phyloP scores from a whole-genome alignment of 306 rosid species.

The Casuarina cunninghamiana region DNA sequence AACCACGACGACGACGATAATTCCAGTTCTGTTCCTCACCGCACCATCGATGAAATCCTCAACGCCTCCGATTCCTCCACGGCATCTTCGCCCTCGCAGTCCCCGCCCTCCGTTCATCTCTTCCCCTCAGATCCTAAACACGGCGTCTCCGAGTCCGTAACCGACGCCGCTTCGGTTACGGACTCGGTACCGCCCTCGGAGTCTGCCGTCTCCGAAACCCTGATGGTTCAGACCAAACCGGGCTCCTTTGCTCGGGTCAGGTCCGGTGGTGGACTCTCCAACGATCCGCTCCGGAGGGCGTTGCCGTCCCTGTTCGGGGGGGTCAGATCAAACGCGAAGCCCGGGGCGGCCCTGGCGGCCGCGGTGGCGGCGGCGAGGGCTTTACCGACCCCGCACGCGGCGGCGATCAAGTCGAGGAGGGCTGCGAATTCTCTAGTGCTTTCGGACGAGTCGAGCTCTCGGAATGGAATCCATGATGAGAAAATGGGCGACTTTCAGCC shows the following conservation, averaged over 20 bases:
- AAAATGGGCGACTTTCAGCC: conserved; percentile 25
- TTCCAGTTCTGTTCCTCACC: conserved; percentile 46
- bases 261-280: conserved; percentile 39
- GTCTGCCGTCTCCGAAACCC: conserved; percentile 13
- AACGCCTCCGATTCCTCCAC: conserved; percentile 73
- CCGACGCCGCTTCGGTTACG: conserved; percentile 21
- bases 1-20: conserved; percentile 12
- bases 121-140: conserved; percentile 26
- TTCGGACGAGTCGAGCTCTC: conserved; percentile 37
- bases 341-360: conserved; percentile 92
- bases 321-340: conserved; percentile 74
- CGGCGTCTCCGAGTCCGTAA: conserved; percentile 9
- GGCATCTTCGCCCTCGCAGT: conserved; percentile 49
- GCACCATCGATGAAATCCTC: conserved; percentile 84
- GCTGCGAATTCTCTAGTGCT: conserved; percentile 22
- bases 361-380: conserved; percentile 94
- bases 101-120: conserved; percentile 23
- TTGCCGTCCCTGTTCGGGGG: conserved; percentile 68
- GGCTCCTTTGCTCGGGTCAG: conserved; percentile 39
- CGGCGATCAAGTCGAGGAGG: conserved; percentile 79
- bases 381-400: conserved; percentile 78
- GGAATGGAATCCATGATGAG: conserved; percentile 15
- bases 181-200: conserved; percentile 18
- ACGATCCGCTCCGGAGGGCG: conserved; percentile 47
- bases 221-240: conserved; percentile 31